Evolutionary conservation across 208 protist genomes (phyloP), one percentile per base, ranked within the genome.

Genomic region (Endotrypanum monterogeii): DNA sequence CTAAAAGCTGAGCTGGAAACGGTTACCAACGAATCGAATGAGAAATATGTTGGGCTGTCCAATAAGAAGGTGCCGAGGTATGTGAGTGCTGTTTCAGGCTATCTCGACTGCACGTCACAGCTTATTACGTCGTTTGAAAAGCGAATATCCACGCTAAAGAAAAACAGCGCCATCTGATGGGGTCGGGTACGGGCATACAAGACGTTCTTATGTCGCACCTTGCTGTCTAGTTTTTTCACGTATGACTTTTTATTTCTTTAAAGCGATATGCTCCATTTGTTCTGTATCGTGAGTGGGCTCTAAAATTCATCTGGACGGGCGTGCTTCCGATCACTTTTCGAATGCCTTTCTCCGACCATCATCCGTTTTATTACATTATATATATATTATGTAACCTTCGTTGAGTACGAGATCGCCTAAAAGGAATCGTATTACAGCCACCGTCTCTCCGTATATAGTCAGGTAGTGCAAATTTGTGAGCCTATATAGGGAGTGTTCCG

Each of bases 1-100:
- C 61, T 78, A 20, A 78, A 88, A 58, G 32, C 55, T 16, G 63
- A 80, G 3, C 91, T 88, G 52, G 79, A 89, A 58, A 71, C 67
- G 20, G 79, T 63, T 3, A 78, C 89, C 56, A 68, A 76, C 20
- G 71, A 84, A 25, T 90, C 86, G 65, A 93, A 89, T 67, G 60
- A 82, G 39, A 75, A 76, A 35, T 80, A 86, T 65, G 67, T 51
- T 4, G 67, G 79, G 14, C 58, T 89, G 37, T 57, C 67, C 32
- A 50, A 25, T 60, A 70, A 67, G 62, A 83, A 80, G 55, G 25
- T 67, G 0, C 1, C 8, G 28, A 75, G 58, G 41, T 79, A 81
- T 67, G 61, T 52, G 56, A 46, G 0, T 18, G 74, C 63, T 63
- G 75, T 86, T 60, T 60, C 55, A 7, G 56, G 23, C 18, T 86